Conservation (phyloP, 2,329 filamentous ascomycete species). For the Rhytidhysteron rufulum region DNA sequence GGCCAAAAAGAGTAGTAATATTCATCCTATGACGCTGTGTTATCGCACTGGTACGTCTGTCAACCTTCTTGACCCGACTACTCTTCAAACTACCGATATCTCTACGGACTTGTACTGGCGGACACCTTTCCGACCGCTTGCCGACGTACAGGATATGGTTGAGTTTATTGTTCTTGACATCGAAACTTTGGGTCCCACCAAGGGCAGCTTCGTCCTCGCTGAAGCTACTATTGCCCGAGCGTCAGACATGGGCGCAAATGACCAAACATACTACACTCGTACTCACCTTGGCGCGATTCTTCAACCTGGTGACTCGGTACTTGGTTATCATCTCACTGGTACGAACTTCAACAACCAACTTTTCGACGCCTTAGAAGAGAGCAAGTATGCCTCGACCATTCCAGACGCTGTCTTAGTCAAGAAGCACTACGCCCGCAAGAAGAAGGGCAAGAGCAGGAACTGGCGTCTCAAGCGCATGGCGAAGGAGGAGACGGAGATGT, state of each 20-base stretch:
- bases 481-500: constrained; percentile 81
- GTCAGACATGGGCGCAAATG: constrained; percentile 80
- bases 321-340: constrained; percentile 89
- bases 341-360: constrained; percentile 90
- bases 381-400: constrained; percentile 71
- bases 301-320: constrained; percentile 82
- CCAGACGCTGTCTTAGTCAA: constrained; percentile 94
- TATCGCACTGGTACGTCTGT: constrained; percentile 84
- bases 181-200: constrained; percentile 69
- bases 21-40: constrained; percentile 80
- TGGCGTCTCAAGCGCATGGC: constrained; percentile 95
- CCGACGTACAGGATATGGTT: constrained; percentile 78
- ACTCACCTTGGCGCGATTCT: constrained; percentile 86
- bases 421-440: constrained; percentile 90
- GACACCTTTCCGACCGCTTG: constrained; percentile 75
- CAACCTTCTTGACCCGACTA: constrained; percentile 84
- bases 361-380: constrained; percentile 79
- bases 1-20: constrained; percentile 83
- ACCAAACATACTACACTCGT: constrained; percentile 81
- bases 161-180: constrained; percentile 97
- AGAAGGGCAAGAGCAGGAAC: constrained; percentile 67
- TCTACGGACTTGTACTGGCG: constrained; percentile 85
- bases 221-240: constrained; percentile 87
- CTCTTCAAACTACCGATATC: constrained; percentile 86
- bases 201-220: constrained; percentile 78